A percentile compares a stretch with the other conserved stretches of the same genome.
Evolutionary conservation across 306 rosid genomes (phyloP).

Genomic region (Lathyrus oleraceus): DNA sequence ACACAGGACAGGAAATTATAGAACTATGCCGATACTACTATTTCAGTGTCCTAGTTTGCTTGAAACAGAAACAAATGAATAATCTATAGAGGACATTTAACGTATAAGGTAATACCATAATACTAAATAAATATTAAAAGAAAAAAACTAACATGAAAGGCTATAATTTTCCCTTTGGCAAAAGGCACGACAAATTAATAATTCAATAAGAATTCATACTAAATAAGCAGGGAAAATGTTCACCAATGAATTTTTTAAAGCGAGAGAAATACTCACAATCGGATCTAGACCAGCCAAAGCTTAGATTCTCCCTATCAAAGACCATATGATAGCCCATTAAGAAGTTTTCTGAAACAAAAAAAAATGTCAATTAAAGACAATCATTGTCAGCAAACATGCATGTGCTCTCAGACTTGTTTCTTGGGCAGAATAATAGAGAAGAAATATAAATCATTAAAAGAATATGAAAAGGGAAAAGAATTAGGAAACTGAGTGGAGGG

Average conservation of each 20-base stretch:
- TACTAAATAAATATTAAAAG: not conserved
- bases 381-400: not conserved
- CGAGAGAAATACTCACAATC: slow-evolving; percentile 50
- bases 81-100: not conserved
- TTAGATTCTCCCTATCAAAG: slow-evolving; percentile 60
- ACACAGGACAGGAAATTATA: not conserved
- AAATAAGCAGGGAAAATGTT: not conserved
- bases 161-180: not conserved
- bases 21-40: not conserved
- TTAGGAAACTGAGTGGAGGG: not conserved
- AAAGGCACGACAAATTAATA: not conserved
- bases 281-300: slow-evolving; percentile 66
- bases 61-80: not conserved
- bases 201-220: slow-evolving; percentile 4
- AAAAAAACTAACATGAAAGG: not conserved
- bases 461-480: not conserved
- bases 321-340: slow-evolving; percentile 56
- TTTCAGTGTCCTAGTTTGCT: not conserved
- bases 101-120: not conserved
- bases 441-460: not conserved
- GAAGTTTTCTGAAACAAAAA: slow-evolving; percentile 54
- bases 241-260: not conserved
- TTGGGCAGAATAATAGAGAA: too few relatives aligned
- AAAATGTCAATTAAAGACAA: slow-evolving; percentile 24
- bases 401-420: not conserved